phyloP scores from a whole-genome alignment of 2,329 filamentous ascomycete species.

The Alternaria sp. region DNA sequence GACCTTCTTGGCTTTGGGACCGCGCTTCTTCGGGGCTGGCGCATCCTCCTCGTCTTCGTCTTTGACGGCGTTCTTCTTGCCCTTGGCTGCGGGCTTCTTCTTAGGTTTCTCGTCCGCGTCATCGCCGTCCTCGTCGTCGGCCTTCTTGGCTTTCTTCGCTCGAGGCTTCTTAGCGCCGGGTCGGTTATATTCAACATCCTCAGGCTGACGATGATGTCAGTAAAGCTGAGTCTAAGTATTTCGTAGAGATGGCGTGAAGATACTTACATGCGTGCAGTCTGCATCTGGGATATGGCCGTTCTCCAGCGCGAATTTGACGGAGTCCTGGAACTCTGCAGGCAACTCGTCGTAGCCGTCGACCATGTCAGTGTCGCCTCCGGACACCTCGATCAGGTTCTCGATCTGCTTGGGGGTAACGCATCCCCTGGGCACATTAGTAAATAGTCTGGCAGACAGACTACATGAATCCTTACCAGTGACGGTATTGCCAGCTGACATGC shows the following conservation, averaged over 20 bases:
- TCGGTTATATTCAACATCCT: slow-evolving; percentile 73
- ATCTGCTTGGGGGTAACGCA: slow-evolving; percentile 83
- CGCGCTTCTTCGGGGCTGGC: slow-evolving; percentile 41
- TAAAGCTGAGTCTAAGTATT: slow-evolving; percentile 40
- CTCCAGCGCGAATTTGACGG: slow-evolving; percentile 73
- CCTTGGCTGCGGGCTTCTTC: slow-evolving; percentile 50
- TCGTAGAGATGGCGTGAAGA: background rate
- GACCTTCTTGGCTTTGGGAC: slow-evolving; percentile 12
- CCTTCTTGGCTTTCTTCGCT: slow-evolving; percentile 39
- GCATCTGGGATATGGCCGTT: slow-evolving; percentile 83
- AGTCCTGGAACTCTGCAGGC: slow-evolving; percentile 70
- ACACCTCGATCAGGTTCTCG: slow-evolving; percentile 65
- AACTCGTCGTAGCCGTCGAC: slow-evolving; percentile 86
- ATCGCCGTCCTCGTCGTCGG: slow-evolving; percentile 27
- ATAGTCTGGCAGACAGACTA: background rate
- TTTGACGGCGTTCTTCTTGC: slow-evolving; percentile 30
- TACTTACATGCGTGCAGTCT: slow-evolving; percentile 85
- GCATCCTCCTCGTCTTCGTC: slow-evolving; percentile 39
- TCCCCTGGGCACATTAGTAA: slow-evolving; percentile 65
- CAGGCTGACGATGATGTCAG: slow-evolving; percentile 58
- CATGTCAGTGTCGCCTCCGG: slow-evolving; percentile 65
- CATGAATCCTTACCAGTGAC: slow-evolving; percentile 74
- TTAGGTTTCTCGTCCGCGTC: slow-evolving; percentile 47
- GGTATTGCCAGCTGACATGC: slow-evolving; percentile 74
- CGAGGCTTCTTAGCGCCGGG: slow-evolving; percentile 63